Evolutionary conservation across 495 filamentous ascomycete genomes (phyloP).

Genomic region (Tuber calosporum): DNA sequence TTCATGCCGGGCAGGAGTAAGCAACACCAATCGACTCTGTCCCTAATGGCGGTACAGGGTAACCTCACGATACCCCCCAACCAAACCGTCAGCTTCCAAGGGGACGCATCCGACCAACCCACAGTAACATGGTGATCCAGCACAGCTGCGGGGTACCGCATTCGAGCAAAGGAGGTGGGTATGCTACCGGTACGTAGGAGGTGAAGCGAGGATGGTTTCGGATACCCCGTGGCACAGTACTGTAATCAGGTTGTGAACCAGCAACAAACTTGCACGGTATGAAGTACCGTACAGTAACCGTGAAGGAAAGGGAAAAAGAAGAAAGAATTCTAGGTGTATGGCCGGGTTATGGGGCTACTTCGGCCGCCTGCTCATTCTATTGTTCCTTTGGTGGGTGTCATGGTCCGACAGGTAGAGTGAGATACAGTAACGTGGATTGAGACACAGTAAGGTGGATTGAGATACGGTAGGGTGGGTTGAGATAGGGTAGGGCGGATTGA

Average conservation of each 20-base stretch:
- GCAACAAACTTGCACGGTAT: too few relatives aligned
- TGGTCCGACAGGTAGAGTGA: too few relatives aligned
- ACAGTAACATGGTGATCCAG: not conserved
- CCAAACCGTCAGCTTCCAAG: not conserved
- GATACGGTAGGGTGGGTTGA: not conserved
- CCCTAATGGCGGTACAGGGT: too few relatives aligned
- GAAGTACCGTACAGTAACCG: not conserved
- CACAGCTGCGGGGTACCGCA: not conserved
- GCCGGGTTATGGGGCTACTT: too few relatives aligned
- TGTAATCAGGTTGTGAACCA: not conserved
- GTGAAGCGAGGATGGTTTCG: not conserved
- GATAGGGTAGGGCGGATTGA: not conserved
- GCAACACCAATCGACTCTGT: too few relatives aligned
- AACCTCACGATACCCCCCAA: too few relatives aligned
- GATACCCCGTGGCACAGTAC: not conserved
- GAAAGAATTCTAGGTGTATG: too few relatives aligned
- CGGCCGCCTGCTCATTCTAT: too few relatives aligned
- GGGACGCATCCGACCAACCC: not conserved
- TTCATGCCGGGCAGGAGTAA: not conserved
- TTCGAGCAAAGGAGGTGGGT: too few relatives aligned
- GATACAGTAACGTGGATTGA: too few relatives aligned
- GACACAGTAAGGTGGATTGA: too few relatives aligned
- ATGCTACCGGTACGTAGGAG: not conserved
- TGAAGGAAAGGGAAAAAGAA: not conserved
- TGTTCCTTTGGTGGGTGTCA: too few relatives aligned